These are phyloP conservation scores for Tricholoma terreum DNA, from an alignment of 768 basidiomycete genomes.

Conservation along the genomic window DNA sequence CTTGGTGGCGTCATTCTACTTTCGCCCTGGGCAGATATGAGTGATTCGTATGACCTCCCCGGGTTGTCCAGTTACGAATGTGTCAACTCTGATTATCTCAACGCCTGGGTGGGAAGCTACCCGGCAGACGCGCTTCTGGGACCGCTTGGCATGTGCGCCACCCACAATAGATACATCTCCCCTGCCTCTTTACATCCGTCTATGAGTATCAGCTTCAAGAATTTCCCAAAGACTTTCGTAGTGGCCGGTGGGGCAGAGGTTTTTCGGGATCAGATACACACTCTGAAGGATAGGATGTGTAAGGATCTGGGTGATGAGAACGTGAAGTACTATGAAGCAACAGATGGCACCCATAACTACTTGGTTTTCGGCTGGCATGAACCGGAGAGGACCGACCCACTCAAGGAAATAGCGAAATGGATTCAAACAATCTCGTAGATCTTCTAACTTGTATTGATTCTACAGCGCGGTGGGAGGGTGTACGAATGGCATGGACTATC, in stretches of 20 bases:
- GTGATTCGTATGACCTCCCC: constrained; percentile 36
- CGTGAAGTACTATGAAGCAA: constrained; percentile 46
- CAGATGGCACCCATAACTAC: constrained; percentile 57
- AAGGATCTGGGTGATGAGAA: constrained; percentile 47
- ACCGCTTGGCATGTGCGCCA: constrained; percentile 42
- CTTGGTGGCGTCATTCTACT: constrained; percentile 50
- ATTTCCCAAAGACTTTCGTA: constrained; percentile 62
- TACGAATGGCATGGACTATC: too few species aligned
- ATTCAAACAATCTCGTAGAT: constrained; percentile 13
- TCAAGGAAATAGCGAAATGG: constrained; percentile 51
- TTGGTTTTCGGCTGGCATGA: constrained; percentile 48
- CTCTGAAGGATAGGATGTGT: constrained; percentile 47
- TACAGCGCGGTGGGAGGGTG: too few species aligned
- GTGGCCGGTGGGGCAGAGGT: constrained; percentile 55
- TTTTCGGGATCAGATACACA: constrained; percentile 46
- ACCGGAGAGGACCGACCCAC: constrained; percentile 47
- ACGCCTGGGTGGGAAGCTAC: constrained; percentile 21
- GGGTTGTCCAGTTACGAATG: constrained; percentile 36
- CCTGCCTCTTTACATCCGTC: constrained; percentile 46
- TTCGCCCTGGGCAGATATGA: constrained; percentile 57
- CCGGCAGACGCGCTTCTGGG: constrained; percentile 43
- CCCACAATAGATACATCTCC: constrained; percentile 53
- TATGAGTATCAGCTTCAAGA: constrained; percentile 41
- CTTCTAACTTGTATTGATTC: neutral
- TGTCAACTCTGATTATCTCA: constrained; percentile 44